These are phyloP conservation scores for Vitis hybrid DNA, from an alignment of 177 flowering plant species.

Conservation along the genomic window DNA sequence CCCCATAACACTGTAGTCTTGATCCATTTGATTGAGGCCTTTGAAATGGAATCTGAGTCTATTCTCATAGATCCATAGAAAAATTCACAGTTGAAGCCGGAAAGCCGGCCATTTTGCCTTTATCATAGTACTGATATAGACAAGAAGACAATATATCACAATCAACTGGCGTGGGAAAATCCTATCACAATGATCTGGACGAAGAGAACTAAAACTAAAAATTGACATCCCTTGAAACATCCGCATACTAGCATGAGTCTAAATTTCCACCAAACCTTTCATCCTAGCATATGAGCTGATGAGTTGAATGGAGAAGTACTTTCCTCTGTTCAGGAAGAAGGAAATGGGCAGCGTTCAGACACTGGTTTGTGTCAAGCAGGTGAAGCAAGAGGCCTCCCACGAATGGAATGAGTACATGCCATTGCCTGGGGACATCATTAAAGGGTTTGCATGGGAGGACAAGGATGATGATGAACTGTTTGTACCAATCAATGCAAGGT, in stretches of 20 bases:
- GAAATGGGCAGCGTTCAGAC: constrained; percentile 20
- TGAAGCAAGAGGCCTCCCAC: constrained; percentile 42
- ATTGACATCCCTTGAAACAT: neutral
- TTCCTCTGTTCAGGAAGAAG: constrained; percentile 1
- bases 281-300: neutral
- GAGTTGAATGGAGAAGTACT: constrained; percentile 1
- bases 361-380: constrained; percentile 48
- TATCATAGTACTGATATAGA: neutral
- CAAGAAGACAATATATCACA: neutral
- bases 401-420: constrained; percentile 70
- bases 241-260: neutral
- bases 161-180: neutral
- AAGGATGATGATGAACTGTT: constrained; percentile 30
- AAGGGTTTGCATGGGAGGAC: constrained; percentile 42
- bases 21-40: no score
- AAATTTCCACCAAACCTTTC: neutral
- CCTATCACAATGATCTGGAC: neutral
- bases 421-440: constrained; percentile 61
- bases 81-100: neutral
- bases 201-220: neutral
- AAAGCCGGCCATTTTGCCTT: constrained; percentile 4
- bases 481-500: constrained; percentile 28
- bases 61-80: no score
- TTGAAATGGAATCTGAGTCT: no score
- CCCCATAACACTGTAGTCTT: no score